A percentile compares a stretch with the other conserved stretches of the same genome.
These are phyloP conservation scores for Heliophila coronopifolia DNA, from an alignment of 441 rosid genomes.

Conservation along the genomic window DNA sequence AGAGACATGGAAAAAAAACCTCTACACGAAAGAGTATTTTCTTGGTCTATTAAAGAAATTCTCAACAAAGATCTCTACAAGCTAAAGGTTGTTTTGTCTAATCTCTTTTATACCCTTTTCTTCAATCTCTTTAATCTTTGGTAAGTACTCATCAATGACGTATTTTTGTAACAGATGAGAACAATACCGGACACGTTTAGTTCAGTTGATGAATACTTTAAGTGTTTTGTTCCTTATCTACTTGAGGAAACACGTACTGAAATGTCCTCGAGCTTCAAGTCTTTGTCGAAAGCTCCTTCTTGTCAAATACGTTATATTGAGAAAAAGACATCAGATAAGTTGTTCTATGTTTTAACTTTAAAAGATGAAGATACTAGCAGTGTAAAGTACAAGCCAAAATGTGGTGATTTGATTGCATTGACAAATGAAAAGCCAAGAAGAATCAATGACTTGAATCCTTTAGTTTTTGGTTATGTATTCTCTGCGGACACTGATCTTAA, in stretches of 20 bases:
- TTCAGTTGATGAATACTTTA: not conserved
- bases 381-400: conserved; percentile 16
- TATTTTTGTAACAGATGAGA: not conserved
- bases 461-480: not conserved
- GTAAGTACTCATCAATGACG: too few species aligned
- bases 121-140: too few species aligned
- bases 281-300: not conserved
- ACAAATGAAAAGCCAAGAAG: conserved; percentile 4
- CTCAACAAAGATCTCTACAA: conserved; percentile 19
- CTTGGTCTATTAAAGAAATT: conserved; percentile 18
- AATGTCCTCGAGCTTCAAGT: conserved; percentile 4
- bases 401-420: conserved; percentile 25
- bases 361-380: too few species aligned
- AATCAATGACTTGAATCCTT: conserved; percentile 8
- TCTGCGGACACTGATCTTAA: not conserved
- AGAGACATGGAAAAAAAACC: too few species aligned
- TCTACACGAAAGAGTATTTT: not conserved
- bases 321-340: not conserved
- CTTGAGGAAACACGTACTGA: conserved; percentile 19
- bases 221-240: conserved; percentile 20
- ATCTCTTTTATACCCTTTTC: too few species aligned
- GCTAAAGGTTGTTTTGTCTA: too few species aligned
- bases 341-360: too few species aligned
- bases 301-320: not conserved
- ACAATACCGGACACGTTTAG: conserved; percentile 19